phyloP scores from a whole-genome alignment of 352 stramenopile species.

The Phytophthora lateralis region DNA sequence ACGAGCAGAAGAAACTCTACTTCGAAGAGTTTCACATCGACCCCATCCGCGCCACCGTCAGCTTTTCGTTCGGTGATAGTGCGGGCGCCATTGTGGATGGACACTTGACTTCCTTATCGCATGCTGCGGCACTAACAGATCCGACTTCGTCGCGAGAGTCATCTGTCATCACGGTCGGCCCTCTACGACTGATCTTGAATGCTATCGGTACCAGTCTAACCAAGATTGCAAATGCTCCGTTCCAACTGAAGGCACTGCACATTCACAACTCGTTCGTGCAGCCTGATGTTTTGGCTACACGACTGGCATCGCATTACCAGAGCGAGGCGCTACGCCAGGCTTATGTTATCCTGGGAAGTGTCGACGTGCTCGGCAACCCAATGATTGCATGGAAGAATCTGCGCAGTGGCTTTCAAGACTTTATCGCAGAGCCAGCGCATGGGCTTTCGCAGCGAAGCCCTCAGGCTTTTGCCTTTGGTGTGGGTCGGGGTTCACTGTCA shows the following conservation, averaged over 20 bases:
- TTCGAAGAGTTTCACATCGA: conserved; percentile 91
- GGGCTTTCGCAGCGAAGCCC: conserved; percentile 82
- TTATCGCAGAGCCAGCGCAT: conserved; percentile 81
- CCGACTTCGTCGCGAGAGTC: conserved; percentile 38
- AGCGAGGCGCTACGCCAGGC: conserved; percentile 87
- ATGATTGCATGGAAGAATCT: conserved; percentile 91
- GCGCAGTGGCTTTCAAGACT: conserved; percentile 79
- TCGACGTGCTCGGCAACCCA: conserved; percentile 88
- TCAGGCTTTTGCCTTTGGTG: conserved; percentile 77
- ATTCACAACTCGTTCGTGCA: conserved; percentile 90
- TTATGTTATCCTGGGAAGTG: conserved; percentile 88
- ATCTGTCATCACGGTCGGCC: conserved; percentile 68
- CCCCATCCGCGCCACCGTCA: conserved; percentile 81
- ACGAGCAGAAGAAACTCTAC: conserved; percentile 86
- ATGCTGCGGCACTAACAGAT: conserved; percentile 31
- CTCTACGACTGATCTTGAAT: conserved; percentile 84
- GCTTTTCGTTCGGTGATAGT: conserved; percentile 82
- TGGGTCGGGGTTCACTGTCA: conserved; percentile 83
- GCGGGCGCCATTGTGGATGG: conserved; percentile 69
- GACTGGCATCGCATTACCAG: conserved; percentile 85
- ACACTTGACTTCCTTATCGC: conserved; percentile 44
- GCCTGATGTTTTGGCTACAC: conserved; percentile 67
- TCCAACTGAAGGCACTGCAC: conserved; percentile 74
- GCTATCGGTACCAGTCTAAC: conserved; percentile 87
- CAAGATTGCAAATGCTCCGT: conserved; percentile 90